These are phyloP conservation scores for Tuber brumale DNA, from an alignment of 495 filamentous ascomycete species.

Conservation along the genomic window DNA sequence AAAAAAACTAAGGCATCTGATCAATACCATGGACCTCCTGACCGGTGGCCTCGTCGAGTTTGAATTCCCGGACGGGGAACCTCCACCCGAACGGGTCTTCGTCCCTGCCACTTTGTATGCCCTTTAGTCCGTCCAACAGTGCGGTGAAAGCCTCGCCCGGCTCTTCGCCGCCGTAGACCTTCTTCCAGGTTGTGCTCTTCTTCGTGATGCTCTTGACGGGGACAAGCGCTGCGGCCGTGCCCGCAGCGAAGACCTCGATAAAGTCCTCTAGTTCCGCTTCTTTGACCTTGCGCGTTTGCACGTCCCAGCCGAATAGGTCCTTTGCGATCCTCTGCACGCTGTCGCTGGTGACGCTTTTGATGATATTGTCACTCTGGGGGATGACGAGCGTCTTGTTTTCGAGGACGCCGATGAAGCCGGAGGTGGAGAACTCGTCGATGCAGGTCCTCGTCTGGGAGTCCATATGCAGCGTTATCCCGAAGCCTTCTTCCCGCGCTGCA, in stretches of 20 bases:
- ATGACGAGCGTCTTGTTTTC: slow-evolving; percentile 60
- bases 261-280: slow-evolving; percentile 74
- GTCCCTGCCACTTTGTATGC: slow-evolving; percentile 72
- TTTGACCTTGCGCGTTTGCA: slow-evolving; percentile 62
- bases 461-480: slow-evolving; percentile 78
- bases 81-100: slow-evolving; percentile 71
- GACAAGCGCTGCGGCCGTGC: slow-evolving; percentile 85
- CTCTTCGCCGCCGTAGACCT: slow-evolving; percentile 60
- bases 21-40: slow-evolving; percentile 8
- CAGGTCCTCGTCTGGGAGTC: slow-evolving; percentile 71
- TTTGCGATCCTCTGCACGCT: slow-evolving; percentile 62
- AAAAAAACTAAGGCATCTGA: neutral
- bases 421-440: slow-evolving; percentile 87
- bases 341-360: slow-evolving; percentile 72
- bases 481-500: slow-evolving; percentile 62
- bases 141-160: slow-evolving; percentile 62
- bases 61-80: slow-evolving; percentile 37
- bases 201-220: slow-evolving; percentile 83
- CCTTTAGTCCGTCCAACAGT: slow-evolving; percentile 70
- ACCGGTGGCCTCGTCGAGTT: slow-evolving; percentile 18
- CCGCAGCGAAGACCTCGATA: slow-evolving; percentile 81
- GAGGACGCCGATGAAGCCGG: slow-evolving; percentile 69
- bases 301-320: slow-evolving; percentile 57
- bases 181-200: slow-evolving; percentile 50
- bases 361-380: slow-evolving; percentile 73